phyloP scores from a whole-genome alignment of 1,139 yeast species.

The Kodamaea anthophila region DNA sequence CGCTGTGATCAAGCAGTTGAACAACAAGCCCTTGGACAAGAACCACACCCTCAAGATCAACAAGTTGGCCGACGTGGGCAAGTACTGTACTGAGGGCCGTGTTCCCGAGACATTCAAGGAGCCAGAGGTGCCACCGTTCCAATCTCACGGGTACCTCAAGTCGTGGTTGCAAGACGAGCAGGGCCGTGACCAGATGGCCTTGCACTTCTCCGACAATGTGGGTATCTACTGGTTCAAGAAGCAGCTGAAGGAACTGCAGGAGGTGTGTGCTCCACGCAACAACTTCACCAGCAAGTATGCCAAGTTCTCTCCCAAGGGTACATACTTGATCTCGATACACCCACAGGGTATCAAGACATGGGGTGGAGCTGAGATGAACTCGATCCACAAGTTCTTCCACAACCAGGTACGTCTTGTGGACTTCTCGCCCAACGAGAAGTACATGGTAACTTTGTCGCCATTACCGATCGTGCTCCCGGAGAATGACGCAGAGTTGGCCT shows the following conservation, averaged over 20 bases:
- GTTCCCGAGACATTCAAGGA: constrained; percentile 59
- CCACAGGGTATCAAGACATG: constrained; percentile 94
- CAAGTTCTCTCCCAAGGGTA: constrained; percentile 92
- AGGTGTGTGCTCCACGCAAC: constrained; percentile 69
- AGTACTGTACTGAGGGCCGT: constrained; percentile 65
- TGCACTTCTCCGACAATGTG: constrained; percentile 76
- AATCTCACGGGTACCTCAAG: constrained; percentile 73
- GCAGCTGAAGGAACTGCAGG: constrained; percentile 66
- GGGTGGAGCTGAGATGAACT: constrained; percentile 83
- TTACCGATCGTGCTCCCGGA: constrained; percentile 73
- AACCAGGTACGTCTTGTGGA: constrained; percentile 86
- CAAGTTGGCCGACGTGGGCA: constrained; percentile 78
- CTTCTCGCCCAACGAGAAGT: constrained; percentile 89
- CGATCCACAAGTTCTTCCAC: constrained; percentile 76
- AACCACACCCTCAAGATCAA: constrained; percentile 87
- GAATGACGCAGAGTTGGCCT: constrained; percentile 53
- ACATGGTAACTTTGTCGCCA: constrained; percentile 85
- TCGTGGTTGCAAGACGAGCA: constrained; percentile 87
- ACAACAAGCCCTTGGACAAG: constrained; percentile 88
- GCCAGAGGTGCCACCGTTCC: constrained; percentile 66
- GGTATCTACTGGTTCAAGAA: constrained; percentile 87
- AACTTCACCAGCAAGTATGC: constrained; percentile 86
- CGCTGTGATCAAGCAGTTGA: constrained; percentile 71
- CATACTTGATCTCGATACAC: constrained; percentile 80
- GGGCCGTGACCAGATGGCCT: constrained; percentile 85